Percentiles rank a stretch among this genome's conserved stretches.
Conservation (phyloP, 2,329 filamentous ascomycete species). For the Lachnellula arida region DNA sequence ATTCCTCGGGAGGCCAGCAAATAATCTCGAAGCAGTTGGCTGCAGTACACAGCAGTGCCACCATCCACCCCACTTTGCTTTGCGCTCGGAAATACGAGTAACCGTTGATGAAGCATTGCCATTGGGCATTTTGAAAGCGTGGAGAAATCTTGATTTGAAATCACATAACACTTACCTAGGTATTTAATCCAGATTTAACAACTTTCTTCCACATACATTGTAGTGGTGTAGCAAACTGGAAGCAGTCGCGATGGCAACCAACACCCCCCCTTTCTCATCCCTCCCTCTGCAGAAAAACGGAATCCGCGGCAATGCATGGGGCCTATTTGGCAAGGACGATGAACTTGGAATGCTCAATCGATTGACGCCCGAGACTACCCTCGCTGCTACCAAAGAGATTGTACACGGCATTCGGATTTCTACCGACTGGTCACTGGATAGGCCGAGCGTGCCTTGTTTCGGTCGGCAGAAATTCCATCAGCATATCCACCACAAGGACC, state of each 20-base stretch:
- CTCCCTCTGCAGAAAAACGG: constrained; percentile 38
- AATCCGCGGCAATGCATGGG: constrained; percentile 41
- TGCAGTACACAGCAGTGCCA: too few species aligned
- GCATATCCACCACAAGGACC: constrained; percentile 20
- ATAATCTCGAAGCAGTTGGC: too few species aligned
- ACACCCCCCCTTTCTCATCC: constrained; percentile 35
- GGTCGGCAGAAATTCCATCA: constrained; percentile 30
- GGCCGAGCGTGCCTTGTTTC: constrained; percentile 23
- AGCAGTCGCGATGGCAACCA: not conserved
- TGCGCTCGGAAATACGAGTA: too few species aligned
- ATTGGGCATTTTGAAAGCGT: too few species aligned
- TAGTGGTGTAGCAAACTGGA: too few species aligned
- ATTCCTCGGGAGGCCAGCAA: too few species aligned
- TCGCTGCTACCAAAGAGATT: constrained; percentile 37
- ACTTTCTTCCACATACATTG: too few species aligned
- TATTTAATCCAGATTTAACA: too few species aligned
- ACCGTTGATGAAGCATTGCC: too few species aligned
- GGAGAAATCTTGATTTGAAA: too few species aligned
- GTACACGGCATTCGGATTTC: constrained; percentile 38
- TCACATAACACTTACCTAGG: too few species aligned
- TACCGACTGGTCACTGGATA: constrained; percentile 31
- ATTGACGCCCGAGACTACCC: constrained; percentile 38
- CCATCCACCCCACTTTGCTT: too few species aligned
- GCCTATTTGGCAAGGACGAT: constrained; percentile 40
- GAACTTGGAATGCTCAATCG: constrained; percentile 41